Evolutionary conservation across 441 rosid genomes (phyloP).

Genomic region (Populus hybrid): DNA sequence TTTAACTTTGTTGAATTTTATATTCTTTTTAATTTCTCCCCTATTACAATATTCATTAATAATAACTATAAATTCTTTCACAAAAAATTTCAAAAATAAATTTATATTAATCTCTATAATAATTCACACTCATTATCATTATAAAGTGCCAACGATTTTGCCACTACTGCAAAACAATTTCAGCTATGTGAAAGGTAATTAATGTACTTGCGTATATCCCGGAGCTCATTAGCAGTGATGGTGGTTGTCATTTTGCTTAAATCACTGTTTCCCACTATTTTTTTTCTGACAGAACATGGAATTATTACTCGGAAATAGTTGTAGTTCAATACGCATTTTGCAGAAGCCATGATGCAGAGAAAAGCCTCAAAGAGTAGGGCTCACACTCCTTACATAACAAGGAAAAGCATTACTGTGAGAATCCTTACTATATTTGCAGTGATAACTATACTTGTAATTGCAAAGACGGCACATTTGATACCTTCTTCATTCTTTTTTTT

Average conservation of each 20-base stretch:
- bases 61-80: too few species aligned
- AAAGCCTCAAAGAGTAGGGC: conserved; percentile 24
- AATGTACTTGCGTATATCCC: not conserved
- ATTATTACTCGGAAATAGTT: not conserved
- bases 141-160: too few species aligned
- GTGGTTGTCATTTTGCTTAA: not conserved
- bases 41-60: too few species aligned
- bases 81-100: too few species aligned
- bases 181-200: conserved; percentile 57
- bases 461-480: not conserved
- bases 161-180: conserved; percentile 11
- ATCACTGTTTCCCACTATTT: not conserved
- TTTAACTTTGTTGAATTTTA: too few species aligned
- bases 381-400: conserved; percentile 26
- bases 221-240: not conserved
- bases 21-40: too few species aligned
- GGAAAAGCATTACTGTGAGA: conserved; percentile 47
- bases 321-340: conserved; percentile 8
- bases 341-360: conserved; percentile 55
- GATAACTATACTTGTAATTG: not conserved
- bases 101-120: too few species aligned
- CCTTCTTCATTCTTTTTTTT: too few species aligned
- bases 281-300: not conserved
- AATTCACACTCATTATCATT: too few species aligned
- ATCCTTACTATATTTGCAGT: too few species aligned